Evolutionary conservation across 2,329 filamentous ascomycete genomes (phyloP), one percentile per base, ranked within the genome.

Genomic region (Pezicula rhizophila): DNA sequence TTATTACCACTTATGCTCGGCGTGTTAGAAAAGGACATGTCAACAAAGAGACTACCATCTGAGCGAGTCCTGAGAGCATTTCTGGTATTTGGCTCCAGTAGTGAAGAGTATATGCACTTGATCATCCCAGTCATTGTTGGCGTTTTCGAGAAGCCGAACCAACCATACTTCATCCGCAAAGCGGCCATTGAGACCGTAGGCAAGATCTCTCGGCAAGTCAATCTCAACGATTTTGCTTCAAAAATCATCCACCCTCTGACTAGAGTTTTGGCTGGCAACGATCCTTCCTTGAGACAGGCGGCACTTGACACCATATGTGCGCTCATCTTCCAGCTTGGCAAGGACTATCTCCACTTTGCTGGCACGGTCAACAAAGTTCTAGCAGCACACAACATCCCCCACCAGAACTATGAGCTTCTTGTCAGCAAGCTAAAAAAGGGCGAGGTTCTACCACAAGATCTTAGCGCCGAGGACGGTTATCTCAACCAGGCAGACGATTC

Each of bases 31-130:
- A 87, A 90, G 55, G 93, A 99, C 63, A 76, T 73, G 8, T 85
- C 86, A 1, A 72, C 78, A 1, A 86, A 89, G 61, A 79, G 89
- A n/a, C 77, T 81, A 12, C 86, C 90, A 2, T 95, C 91, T 0
- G 90, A 96, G 64, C 85, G 86, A 58, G 91, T 99, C 4, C 75
- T 99, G 20, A 93, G 97, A 64, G 91, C 92, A 0, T 96, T 99
- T 67, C 72, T 99, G 25, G 88, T 99, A 1, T 99, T 99, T 64
- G 95, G 95, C 1, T 85, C 91, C 0, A 97, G 91, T 62, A 88
- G 87, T 10, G 93, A 99, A 65, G 93, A 99, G 66, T 99, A 99
- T 66, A 99, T 99, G 93, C 93, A 99, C 65, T 76, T 99, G 46
- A 97, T 99, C 57, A 89, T 99, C 45, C 93, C 93, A 0, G 89